Conservation (phyloP, 1,284 basidiomycete genomes). For the Cystobasidiaceae sp. region DNA sequence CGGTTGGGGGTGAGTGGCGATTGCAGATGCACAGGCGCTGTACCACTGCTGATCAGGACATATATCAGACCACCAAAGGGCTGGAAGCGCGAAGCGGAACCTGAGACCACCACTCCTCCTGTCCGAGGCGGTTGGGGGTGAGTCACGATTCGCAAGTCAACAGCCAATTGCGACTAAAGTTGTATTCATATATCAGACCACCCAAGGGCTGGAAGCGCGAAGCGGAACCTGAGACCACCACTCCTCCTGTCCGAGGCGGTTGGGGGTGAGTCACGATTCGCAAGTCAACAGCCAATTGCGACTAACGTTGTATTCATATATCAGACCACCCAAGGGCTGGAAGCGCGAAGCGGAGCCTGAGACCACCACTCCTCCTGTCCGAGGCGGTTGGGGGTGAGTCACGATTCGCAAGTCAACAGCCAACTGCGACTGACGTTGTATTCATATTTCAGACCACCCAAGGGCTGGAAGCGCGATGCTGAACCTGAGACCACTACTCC, state of each 20-base stretch:
- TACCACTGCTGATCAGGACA: not conserved
- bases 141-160: too few species aligned
- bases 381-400: slow-evolving; percentile 15
- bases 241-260: slow-evolving; percentile 8
- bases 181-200: not conserved
- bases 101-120: not conserved
- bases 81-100: slow-evolving; percentile 16
- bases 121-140: slow-evolving; percentile 13
- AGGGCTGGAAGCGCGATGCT: slow-evolving; percentile 15
- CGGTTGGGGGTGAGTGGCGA: slow-evolving; percentile 8
- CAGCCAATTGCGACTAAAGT: not conserved
- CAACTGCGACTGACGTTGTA: not conserved
- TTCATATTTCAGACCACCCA: not conserved
- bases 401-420: too few species aligned
- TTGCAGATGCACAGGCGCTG: too few species aligned
- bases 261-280: slow-evolving; percentile 15
- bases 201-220: slow-evolving; percentile 14
- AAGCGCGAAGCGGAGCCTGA: slow-evolving; percentile 13
- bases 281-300: too few species aligned
- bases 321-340: not conserved
- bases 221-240: not conserved
- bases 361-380: slow-evolving; percentile 1
- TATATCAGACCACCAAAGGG: not conserved
- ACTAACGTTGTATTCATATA: not conserved
- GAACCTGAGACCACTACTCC: slow-evolving; percentile 4